phyloP scores from a whole-genome alignment of 108 stramenopile species.

The Tribonema minus region DNA sequence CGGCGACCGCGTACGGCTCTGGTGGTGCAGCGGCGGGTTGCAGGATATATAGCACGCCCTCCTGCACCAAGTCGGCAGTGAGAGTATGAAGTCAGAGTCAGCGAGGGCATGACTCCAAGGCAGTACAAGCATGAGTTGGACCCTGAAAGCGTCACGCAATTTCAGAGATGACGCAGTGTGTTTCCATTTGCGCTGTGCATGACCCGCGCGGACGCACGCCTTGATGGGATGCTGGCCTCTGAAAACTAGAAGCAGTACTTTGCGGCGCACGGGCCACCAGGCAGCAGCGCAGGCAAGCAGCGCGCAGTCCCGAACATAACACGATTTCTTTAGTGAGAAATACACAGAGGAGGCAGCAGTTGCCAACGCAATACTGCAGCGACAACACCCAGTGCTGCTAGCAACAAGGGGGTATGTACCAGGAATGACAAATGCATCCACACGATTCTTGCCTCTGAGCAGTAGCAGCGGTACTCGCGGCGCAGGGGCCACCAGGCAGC shows the following conservation, averaged over 20 bases:
- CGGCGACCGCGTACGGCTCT: background rate
- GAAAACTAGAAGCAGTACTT: too few relatives aligned
- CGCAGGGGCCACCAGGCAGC: background rate
- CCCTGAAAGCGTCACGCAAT: too few relatives aligned
- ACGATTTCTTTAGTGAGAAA: too few relatives aligned
- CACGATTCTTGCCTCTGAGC: background rate
- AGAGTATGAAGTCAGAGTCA: background rate
- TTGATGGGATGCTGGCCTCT: too few relatives aligned
- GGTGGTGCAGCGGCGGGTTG: background rate
- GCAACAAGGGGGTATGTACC: background rate
- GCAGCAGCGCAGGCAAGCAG: too few relatives aligned
- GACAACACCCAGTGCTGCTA: background rate
- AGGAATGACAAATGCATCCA: too few relatives aligned
- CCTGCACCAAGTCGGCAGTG: background rate
- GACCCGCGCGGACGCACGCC: background rate
- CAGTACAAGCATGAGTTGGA: background rate
- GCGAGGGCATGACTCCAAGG: background rate
- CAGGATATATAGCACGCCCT: background rate
- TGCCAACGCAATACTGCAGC: background rate
- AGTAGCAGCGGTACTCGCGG: background rate
- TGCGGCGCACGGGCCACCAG: too few relatives aligned
- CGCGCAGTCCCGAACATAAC: too few relatives aligned
- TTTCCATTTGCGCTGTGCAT: background rate
- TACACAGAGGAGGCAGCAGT: background rate
- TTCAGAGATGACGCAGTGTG: too few relatives aligned